A percentile compares a stretch with the other conserved stretches of the same genome.
Evolutionary conservation across 2,329 filamentous ascomycete species (phyloP).

Genomic region (Pestalotiopsis fici): DNA sequence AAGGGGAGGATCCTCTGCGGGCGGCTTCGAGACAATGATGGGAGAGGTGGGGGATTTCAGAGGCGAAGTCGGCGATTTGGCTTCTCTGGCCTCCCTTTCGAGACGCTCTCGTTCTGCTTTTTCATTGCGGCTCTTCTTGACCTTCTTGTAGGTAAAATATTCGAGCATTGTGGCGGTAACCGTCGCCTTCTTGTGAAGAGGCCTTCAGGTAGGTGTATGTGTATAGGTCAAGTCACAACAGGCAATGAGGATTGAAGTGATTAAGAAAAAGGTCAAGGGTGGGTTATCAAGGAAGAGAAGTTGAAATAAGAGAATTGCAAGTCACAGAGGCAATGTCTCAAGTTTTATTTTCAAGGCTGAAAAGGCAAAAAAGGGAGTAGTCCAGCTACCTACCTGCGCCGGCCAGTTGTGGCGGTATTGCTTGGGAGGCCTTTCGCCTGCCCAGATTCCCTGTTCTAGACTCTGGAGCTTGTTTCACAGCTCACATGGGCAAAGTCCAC

Average conservation of each 20-base stretch:
- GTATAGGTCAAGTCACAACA: neutral
- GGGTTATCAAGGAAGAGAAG: neutral
- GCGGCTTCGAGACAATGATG: slow-evolving; percentile 27
- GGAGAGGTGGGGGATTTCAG: slow-evolving; percentile 18
- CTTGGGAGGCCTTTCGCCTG: neutral
- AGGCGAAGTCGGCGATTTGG: slow-evolving; percentile 4
- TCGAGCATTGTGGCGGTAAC: slow-evolving; percentile 56
- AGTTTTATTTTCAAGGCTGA: neutral
- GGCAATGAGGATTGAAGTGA: neutral
- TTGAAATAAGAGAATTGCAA: neutral
- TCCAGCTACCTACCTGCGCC: neutral
- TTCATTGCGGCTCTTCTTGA: slow-evolving; percentile 59
- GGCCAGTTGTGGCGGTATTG: neutral
- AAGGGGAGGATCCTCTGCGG: slow-evolving; percentile 16
- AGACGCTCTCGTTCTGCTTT: slow-evolving; percentile 36
- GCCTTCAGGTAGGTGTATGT: neutral
- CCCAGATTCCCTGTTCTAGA: neutral
- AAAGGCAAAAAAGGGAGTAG: neutral
- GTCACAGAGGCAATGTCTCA: neutral
- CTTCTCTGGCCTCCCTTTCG: slow-evolving; percentile 17
- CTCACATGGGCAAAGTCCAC: slow-evolving; percentile 2
- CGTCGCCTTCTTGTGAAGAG: neutral
- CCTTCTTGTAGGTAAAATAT: slow-evolving; percentile 63
- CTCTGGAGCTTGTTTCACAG: slow-evolving; percentile 1
- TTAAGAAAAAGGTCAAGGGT: neutral